Percentiles rank a stretch among this genome's conserved stretches.
Evolutionary conservation across 257 asterid species (phyloP).

Genomic region (Avicennia marina): DNA sequence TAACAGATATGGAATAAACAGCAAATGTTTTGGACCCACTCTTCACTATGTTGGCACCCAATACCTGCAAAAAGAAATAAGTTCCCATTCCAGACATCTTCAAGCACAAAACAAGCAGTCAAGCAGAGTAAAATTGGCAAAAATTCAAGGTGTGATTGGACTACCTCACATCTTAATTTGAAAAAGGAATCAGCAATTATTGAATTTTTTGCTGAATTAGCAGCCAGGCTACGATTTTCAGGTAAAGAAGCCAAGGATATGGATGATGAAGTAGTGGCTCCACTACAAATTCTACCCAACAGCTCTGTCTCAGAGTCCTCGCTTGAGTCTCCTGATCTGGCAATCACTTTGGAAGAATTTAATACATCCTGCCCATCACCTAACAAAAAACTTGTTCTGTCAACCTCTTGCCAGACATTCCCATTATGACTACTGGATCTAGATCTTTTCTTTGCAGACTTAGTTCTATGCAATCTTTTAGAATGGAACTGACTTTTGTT

Average conservation of each 20-base stretch:
- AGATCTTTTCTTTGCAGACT: slow-evolving; percentile 64
- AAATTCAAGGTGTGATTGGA: slow-evolving; percentile 16
- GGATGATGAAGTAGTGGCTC: slow-evolving; percentile 70
- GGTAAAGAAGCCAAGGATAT: slow-evolving; percentile 56
- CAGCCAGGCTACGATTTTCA: slow-evolving; percentile 50
- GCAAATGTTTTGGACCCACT: slow-evolving; percentile 90
- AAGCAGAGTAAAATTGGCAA: slow-evolving; percentile 16
- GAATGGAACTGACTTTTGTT: slow-evolving; percentile 44
- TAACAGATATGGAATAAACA: slow-evolving; percentile 79
- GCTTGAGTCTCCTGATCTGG: slow-evolving; percentile 51
- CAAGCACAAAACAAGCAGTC: slow-evolving; percentile 21
- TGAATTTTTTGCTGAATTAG: slow-evolving; percentile 56
- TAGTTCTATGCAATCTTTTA: slow-evolving; percentile 37
- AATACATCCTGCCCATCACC: slow-evolving; percentile 78
- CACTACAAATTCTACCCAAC: slow-evolving; percentile 52
- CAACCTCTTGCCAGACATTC: slow-evolving; percentile 79
- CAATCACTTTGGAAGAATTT: slow-evolving; percentile 36
- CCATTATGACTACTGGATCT: slow-evolving; percentile 48
- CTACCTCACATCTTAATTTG: slow-evolving; percentile 90
- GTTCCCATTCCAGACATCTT: slow-evolving; percentile 9
- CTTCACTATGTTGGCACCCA: slow-evolving; percentile 86
- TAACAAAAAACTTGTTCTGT: slow-evolving; percentile 61
- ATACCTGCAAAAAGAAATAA: slow-evolving; percentile 53
- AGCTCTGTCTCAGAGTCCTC: slow-evolving; percentile 79
- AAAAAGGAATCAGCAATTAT: slow-evolving; percentile 63